A percentile compares a stretch with the other conserved stretches of the same genome.
Conservation (phyloP, 352 stramenopile genomes). For the Globisporangium parvum region DNA sequence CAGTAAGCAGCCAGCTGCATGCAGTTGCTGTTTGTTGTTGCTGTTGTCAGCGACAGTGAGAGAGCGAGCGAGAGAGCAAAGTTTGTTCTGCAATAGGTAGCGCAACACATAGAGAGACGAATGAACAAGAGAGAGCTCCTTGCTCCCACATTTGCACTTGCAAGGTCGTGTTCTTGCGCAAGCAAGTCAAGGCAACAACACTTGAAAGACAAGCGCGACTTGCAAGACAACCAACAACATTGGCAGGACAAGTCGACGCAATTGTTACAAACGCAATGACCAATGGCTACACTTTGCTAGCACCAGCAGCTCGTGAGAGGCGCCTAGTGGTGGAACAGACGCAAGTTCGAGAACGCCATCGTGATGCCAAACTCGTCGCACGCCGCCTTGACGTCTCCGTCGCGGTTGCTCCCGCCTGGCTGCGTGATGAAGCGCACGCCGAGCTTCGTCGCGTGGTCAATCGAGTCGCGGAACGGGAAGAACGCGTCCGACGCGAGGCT, state of each 20-base stretch:
- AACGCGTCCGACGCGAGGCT: conserved; percentile 98
- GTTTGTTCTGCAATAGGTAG: background rate
- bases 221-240: too few relatives aligned
- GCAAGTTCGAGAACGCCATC: conserved; percentile 98
- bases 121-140: background rate
- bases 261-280: background rate
- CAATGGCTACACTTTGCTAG: background rate
- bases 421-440: conserved; percentile 98
- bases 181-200: too few relatives aligned
- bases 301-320: background rate
- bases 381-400: conserved; percentile 90
- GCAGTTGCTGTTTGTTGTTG: too few relatives aligned
- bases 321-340: conserved; percentile 99
- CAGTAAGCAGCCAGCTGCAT: background rate
- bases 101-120: conserved; percentile 2
- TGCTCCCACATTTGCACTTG: background rate
- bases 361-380: conserved; percentile 98
- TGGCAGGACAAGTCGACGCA: background rate
- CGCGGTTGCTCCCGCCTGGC: conserved; percentile 83
- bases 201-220: too few relatives aligned
- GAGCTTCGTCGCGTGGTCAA: conserved; percentile 94
- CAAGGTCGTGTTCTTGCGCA: too few relatives aligned
- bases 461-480: conserved; percentile 99
- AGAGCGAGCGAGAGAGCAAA: background rate
- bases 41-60: background rate